These are phyloP conservation scores for Grifola frondosa DNA, from an alignment of 1,284 basidiomycete species.

Conservation along the genomic window DNA sequence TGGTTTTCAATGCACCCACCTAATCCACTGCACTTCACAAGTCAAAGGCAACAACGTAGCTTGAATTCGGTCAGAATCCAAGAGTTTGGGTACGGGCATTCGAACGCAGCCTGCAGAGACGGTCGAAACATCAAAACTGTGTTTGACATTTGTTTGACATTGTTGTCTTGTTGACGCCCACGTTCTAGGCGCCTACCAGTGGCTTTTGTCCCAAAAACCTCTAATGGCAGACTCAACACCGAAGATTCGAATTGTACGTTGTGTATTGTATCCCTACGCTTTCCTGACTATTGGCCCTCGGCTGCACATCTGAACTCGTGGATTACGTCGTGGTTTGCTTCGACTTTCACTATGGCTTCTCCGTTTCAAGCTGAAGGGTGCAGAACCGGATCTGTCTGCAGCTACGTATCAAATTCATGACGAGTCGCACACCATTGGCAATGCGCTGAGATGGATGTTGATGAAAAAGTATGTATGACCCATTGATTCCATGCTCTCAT, in stretches of 20 bases:
- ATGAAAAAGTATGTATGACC: constrained; percentile 91
- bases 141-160: constrained; percentile 1
- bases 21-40: background rate
- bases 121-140: background rate
- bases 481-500: constrained; percentile 4
- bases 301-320: background rate
- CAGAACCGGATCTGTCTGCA: constrained; percentile 80
- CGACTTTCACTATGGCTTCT: background rate
- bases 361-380: constrained; percentile 65
- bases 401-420: constrained; percentile 92
- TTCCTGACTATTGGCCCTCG: constrained; percentile 1
- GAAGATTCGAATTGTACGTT: constrained; percentile 57
- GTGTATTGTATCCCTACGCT: constrained; percentile 3
- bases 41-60: constrained; percentile 4
- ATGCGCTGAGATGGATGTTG: constrained; percentile 93
- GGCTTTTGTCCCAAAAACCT: constrained; percentile 6
- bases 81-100: background rate
- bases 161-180: constrained; percentile 1
- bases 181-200: constrained; percentile 2
- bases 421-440: constrained; percentile 96
- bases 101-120: background rate
- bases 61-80: background rate
- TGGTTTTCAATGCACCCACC: constrained; percentile 7
- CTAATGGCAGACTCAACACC: constrained; percentile 48
- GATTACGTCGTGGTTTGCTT: background rate